Percentiles rank a stretch among this genome's conserved stretches.
Evolutionary conservation across 768 basidiomycete genomes (phyloP).

Genomic region (Leucosporidium scottii): DNA sequence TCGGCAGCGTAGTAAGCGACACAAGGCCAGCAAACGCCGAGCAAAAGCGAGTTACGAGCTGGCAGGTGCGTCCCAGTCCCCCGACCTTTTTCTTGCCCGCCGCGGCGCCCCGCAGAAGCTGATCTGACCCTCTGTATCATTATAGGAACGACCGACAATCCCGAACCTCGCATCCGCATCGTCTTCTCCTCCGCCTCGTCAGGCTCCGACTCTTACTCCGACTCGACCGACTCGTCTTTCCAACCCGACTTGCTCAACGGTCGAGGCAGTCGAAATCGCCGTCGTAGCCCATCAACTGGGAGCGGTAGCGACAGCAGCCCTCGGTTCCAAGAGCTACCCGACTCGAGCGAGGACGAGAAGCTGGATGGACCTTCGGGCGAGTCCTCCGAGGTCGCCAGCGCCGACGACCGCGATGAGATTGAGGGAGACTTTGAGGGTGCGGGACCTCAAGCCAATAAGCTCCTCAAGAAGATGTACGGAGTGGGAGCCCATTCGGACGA

Average conservation of each 20-base stretch:
- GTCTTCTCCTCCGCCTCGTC: conserved; percentile 33
- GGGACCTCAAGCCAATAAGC: conserved; percentile 16
- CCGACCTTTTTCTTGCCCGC: not conserved
- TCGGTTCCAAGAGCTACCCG: too few relatives aligned
- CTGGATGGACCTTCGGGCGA: not conserved
- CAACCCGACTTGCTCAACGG: not conserved
- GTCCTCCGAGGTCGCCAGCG: conserved; percentile 2
- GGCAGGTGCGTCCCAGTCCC: conserved; percentile 38
- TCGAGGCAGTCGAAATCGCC: too few relatives aligned
- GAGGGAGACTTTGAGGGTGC: conserved; percentile 28
- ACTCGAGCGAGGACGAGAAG: too few relatives aligned
- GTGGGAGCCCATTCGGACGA: conserved; percentile 1
- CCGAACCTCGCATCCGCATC: conserved; percentile 43
- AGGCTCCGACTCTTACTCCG: conserved; percentile 20
- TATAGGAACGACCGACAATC: conserved; percentile 37
- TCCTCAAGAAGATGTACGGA: conserved; percentile 30
- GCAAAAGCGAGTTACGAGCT: conserved; percentile 46
- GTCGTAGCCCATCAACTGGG: not conserved
- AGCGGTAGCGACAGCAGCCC: not conserved
- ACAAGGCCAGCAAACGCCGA: conserved; percentile 20
- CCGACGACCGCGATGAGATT: not conserved
- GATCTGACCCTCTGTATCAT: too few relatives aligned
- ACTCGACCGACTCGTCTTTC: conserved; percentile 20
- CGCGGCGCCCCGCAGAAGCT: not conserved
- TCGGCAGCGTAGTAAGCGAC: not conserved